phyloP scores from a whole-genome alignment of 108 stramenopile species.

The Nitzschia inconspicua region DNA sequence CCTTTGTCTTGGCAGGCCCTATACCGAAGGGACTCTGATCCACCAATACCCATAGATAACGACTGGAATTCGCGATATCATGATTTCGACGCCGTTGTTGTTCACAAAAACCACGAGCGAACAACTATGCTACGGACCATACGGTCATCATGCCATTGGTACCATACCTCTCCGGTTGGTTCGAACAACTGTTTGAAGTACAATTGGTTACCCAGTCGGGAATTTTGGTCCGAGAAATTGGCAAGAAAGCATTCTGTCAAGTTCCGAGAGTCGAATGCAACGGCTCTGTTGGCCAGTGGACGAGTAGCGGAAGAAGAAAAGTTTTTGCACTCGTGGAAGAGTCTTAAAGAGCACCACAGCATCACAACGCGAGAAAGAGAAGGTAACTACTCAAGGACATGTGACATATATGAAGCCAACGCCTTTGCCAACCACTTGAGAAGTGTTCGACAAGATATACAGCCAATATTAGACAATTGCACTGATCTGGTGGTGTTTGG shows the following conservation, averaged over 20 bases:
- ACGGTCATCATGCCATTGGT: neutral
- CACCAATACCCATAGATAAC: neutral
- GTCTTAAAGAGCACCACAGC: no score
- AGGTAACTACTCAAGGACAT: no score
- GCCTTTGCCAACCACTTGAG: neutral
- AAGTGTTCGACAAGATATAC: neutral
- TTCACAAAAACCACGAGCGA: neutral
- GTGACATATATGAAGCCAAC: no score
- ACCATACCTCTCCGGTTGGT: no score
- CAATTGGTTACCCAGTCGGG: neutral
- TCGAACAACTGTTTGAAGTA: neutral
- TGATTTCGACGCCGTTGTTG: neutral
- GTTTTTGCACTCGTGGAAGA: no score
- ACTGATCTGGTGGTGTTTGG: neutral
- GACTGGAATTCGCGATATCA: neutral
- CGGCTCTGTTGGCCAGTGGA: neutral
- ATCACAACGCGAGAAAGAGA: no score
- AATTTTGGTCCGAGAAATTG: neutral
- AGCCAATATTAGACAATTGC: neutral
- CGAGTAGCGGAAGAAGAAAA: neutral
- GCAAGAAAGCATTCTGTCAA: neutral
- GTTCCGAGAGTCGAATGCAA: neutral
- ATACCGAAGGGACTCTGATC: neutral
- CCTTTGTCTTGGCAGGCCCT: neutral
- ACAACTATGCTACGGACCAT: neutral